A percentile compares a stretch with the other conserved stretches of the same genome.
Conservation (phyloP, 768 basidiomycete species). For the Strobilomyces dryophilus region DNA sequence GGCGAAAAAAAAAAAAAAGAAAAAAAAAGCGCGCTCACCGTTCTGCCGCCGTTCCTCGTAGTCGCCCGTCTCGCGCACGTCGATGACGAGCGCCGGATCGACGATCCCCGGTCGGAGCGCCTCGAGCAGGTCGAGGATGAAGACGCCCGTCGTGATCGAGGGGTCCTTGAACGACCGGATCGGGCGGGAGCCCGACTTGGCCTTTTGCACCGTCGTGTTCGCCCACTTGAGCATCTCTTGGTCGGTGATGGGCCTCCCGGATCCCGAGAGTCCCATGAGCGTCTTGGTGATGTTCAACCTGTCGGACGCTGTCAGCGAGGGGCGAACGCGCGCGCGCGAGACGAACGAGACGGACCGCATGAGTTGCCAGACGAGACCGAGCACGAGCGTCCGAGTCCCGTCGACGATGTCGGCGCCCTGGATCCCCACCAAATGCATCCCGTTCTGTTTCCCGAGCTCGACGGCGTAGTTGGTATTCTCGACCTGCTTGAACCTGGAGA, state of each 20-base stretch:
- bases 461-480: conserved; percentile 98
- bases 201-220: conserved; percentile 78
- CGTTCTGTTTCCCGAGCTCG: conserved; percentile 88
- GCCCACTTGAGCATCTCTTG: conserved; percentile 96
- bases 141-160: conserved; percentile 79
- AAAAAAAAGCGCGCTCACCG: conserved; percentile 45
- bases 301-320: background rate
- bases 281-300: conserved; percentile 91
- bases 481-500: conserved; percentile 95
- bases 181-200: conserved; percentile 50
- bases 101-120: conserved; percentile 92
- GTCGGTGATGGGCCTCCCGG: conserved; percentile 84
- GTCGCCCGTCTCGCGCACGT: conserved; percentile 53
- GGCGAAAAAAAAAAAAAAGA: background rate
- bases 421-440: conserved; percentile 95
- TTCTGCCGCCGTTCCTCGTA: conserved; percentile 93
- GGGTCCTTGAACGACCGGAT: conserved; percentile 97
- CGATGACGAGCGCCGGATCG: conserved; percentile 75
- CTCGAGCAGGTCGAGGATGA: conserved; percentile 91
- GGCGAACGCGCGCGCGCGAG: background rate
- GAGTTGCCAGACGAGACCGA: conserved; percentile 96
- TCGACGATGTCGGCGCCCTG: conserved; percentile 98
- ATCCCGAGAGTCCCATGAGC: conserved; percentile 62
- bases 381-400: conserved; percentile 84
- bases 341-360: conserved; percentile 63